These are phyloP conservation scores for Backusella sp. DNA, from an alignment of 192 early-diverging fungal species.

Conservation along the genomic window DNA sequence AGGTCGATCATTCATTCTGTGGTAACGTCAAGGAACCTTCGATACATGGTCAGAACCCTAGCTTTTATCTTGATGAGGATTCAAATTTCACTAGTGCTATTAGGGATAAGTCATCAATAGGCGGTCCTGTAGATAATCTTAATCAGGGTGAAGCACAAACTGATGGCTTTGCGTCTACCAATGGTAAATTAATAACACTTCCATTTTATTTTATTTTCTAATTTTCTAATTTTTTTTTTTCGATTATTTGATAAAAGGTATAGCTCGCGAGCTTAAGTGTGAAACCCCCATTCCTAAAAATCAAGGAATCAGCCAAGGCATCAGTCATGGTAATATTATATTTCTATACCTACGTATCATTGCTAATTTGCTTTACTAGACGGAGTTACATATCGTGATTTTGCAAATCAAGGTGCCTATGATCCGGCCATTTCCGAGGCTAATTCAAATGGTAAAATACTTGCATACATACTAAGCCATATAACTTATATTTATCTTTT, in stretches of 20 bases:
- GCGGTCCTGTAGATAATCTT: not conserved
- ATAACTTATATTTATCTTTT: not conserved
- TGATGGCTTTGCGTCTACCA: not conserved
- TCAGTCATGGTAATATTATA: not conserved
- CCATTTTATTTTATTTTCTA: not conserved
- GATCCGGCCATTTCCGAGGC: not conserved
- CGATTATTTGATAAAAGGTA: not conserved
- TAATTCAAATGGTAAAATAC: not conserved
- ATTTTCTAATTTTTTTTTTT: not conserved
- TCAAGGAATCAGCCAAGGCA: not conserved
- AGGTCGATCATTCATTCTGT: not conserved
- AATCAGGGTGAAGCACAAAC: not conserved
- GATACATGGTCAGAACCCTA: constrained; percentile 11
- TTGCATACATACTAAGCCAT: not conserved
- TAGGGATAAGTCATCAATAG: not conserved
- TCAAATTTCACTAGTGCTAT: not conserved
- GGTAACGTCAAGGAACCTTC: not conserved
- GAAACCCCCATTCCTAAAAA: not conserved
- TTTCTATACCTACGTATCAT: not conserved
- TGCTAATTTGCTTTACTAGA: not conserved
- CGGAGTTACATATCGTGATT: not conserved
- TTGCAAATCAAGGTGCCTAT: not conserved
- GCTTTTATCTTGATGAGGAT: not conserved
- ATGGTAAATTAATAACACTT: not conserved
- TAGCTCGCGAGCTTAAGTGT: not conserved